Percentiles rank a stretch among this genome's conserved stretches.
These are phyloP conservation scores for Monosporascus sp. DNA, from an alignment of 2,329 filamentous ascomycete genomes.

Conservation along the genomic window DNA sequence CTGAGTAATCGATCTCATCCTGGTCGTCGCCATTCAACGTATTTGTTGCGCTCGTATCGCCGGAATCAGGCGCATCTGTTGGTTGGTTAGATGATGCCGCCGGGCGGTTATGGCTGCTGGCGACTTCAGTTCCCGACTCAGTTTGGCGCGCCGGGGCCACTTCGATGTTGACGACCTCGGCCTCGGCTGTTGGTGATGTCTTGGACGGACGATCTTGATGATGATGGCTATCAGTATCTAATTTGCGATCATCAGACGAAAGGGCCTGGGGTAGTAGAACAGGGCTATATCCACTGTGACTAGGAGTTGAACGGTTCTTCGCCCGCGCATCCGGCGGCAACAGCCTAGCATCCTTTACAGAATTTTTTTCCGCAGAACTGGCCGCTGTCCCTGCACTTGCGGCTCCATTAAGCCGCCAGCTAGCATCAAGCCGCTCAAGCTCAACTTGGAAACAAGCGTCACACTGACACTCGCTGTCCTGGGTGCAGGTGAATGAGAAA, in stretches of 20 bases:
- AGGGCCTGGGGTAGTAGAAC: not conserved
- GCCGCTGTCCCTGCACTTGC: not conserved
- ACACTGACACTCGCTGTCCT: conserved; percentile 10
- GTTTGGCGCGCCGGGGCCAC: conserved; percentile 1
- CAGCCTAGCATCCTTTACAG: not conserved
- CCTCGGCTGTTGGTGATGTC: conserved; percentile 4
- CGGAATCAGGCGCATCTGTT: conserved; percentile 27
- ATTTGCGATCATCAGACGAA: conserved; percentile 1
- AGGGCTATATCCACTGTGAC: not conserved
- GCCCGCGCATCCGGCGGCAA: not conserved
- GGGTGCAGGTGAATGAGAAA: conserved; percentile 2
- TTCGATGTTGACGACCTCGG: conserved; percentile 3
- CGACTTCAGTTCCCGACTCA: conserved; percentile 4
- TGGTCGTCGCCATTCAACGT: conserved; percentile 28
- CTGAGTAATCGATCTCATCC: conserved; percentile 31
- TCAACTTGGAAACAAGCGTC: conserved; percentile 12
- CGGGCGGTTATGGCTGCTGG: conserved; percentile 9
- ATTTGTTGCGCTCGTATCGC: conserved; percentile 29
- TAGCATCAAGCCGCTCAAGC: conserved; percentile 7
- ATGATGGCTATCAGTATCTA: conserved; percentile 12
- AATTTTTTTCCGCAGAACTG: not conserved
- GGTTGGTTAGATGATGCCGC: conserved; percentile 10
- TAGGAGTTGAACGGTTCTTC: not conserved
- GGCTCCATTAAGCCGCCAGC: conserved; percentile 3
- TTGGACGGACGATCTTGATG: conserved; percentile 16